Base-by-base conservation (phyloP, 805 yeast genomes). In the Saccharomycopsis microspora region DNA sequence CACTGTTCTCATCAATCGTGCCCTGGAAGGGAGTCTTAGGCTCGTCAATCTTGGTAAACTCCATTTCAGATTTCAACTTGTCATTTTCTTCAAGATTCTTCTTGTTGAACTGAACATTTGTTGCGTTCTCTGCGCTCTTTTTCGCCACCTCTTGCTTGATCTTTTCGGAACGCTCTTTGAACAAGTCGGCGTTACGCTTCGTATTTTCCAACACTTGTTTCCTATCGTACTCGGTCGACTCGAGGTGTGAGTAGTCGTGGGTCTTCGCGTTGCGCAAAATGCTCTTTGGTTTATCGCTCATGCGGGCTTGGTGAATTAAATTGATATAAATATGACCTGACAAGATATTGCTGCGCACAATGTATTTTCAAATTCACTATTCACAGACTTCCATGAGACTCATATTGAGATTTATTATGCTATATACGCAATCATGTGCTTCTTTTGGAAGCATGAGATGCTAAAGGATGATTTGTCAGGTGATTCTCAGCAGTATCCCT, bases 21-120 rank as follows among this genome's bases (percentile, higher is more conserved):
- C 93, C 94, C 60, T 85, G 94, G 58, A 83, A 89, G 4, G 97
- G 97, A 1, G 97, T 89, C 68, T 89, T 89, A 28, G 97, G 97
- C 62, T 89, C 97, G 59, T 86, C 95, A 41, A 89, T 86, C 57
- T 80, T 80, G 32, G 85, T 81, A 28, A 87, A 75, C 7, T 72
- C 64, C 62, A 52, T 52, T 3, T 49, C 42, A 6, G 53, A 51
- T 41, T 52, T 52, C 35, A 52, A 41, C 78, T 78, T 61, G 44
- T 73, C 74, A 49, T 71, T 71, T 45, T 74, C 75, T 45, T 72
- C 75, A 46, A 89, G 63, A 58, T 89, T 89, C 52, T 80, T 69
- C 55, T 85, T 89, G 60, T 89, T 94, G 96, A 96, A 89, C 59
- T 80, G 74, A 55, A 87, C 69, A 28, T 57, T 64, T 10, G 54